Evolutionary conservation across 257 asterid species (phyloP).

Genomic region (Capsicum baccatum): DNA sequence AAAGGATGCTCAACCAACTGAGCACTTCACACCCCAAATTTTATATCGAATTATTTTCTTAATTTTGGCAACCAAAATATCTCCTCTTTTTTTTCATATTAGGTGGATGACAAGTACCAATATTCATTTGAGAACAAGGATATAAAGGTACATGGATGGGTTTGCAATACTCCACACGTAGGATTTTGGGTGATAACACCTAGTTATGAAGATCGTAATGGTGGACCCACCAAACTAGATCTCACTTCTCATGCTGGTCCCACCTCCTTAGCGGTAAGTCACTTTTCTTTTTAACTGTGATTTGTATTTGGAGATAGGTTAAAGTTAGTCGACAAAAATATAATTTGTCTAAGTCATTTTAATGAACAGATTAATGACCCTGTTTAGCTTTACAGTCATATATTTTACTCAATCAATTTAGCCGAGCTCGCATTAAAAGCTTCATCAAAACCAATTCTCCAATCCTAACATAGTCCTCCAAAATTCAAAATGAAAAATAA

Average conservation of each 20-base stretch:
- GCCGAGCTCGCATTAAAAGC: not conserved
- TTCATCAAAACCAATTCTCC: no score
- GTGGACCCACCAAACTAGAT: constrained; percentile 37
- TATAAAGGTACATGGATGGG: constrained; percentile 35
- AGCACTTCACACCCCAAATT: not conserved
- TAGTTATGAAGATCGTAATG: constrained; percentile 30
- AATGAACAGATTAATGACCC: not conserved
- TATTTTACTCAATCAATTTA: no score
- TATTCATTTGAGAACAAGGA: constrained; percentile 37
- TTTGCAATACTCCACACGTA: constrained; percentile 16
- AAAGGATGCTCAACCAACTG: not conserved
- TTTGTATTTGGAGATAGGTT: not conserved
- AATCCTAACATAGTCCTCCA: no score
- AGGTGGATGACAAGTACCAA: constrained; percentile 41
- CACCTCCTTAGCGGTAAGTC: constrained; percentile 23
- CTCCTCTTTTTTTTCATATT: not conserved
- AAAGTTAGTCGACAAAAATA: not conserved
- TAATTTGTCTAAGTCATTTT: not conserved
- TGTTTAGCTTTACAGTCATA: no score
- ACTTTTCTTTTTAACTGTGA: no score
- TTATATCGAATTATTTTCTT: not conserved
- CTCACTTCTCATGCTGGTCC: constrained; percentile 37
- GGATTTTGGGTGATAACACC: constrained; percentile 43
- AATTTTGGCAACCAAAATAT: not conserved
- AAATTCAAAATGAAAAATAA: no score